Evolutionary conservation across 768 basidiomycete genomes (phyloP), one percentile per base, ranked within the genome.

Genomic region (Lentinula lateritia): DNA sequence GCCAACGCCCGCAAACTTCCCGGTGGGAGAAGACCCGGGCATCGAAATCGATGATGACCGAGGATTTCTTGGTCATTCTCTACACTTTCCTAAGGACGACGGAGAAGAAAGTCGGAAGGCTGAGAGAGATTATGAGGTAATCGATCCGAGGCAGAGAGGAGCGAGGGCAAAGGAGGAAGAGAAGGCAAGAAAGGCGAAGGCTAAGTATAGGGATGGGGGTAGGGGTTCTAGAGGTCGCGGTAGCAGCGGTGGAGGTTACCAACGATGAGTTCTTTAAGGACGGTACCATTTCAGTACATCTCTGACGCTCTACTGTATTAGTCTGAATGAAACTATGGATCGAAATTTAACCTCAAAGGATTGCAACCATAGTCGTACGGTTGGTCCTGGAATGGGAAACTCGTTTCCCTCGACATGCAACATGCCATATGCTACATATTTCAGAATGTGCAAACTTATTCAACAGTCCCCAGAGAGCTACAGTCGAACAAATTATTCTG

Each of bases 111-210:
- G 79, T 23, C 71, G 71, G 63, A 92, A 92, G 72, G 92, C 90
- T 0, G 88, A 92, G 70, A 74, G 90, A 58, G 92, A 94, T 61
- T 93, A 93, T 67, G 92, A 94, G 73, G 92, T 94, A 32, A 94
- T 94, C 69, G 92, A 94, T 69, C 92, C 92, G 0, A 75, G 92
- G 62, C 81, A 83, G 52, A 74, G 92, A 60, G 80, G 87, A 48
- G 90, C 89, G 23, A 75, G 83, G 52, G 92, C 92, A 28, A 84
- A 79, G 67, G 89, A 93, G 67, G 92, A 94, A 69, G 91, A 92
- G 66, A 77, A 79, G 65, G 89, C 90, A 62, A 76, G 86, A 67
- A 90, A 86, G 70, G 76, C 74, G 59, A 75, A 28, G 34, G 62
- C 67, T 45, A 76, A 74, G 63, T 72, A 70, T 15, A 75, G 71